These are phyloP conservation scores for Amorphotheca resinae DNA, from an alignment of 495 filamentous ascomycete genomes.

Conservation along the genomic window DNA sequence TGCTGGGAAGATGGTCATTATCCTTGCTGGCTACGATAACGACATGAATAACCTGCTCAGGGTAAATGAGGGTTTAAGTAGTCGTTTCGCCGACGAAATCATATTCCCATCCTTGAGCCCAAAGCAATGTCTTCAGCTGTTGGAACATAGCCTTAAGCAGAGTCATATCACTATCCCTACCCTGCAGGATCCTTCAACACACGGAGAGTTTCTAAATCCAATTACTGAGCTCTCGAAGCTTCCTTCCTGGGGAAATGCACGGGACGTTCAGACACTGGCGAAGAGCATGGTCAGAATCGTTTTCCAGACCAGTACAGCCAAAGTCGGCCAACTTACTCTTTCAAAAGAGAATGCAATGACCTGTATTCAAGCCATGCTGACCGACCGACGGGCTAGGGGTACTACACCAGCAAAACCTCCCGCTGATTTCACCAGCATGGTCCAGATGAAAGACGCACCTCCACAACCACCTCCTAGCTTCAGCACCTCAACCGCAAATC, in stretches of 20 bases:
- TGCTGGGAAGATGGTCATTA: constrained; percentile 45
- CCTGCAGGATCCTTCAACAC: constrained; percentile 23
- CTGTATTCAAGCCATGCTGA: constrained; percentile 32
- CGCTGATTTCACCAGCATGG: not conserved
- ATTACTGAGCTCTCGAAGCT: constrained; percentile 34
- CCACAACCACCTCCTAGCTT: not conserved
- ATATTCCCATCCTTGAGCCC: constrained; percentile 30
- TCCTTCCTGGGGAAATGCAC: constrained; percentile 54
- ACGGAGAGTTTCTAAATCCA: constrained; percentile 17
- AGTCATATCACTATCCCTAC: constrained; percentile 27
- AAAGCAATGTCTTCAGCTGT: constrained; percentile 29
- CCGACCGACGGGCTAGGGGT: constrained; percentile 25
- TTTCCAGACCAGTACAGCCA: not conserved
- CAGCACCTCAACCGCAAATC: not conserved
- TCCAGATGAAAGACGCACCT: not conserved
- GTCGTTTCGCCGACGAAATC: constrained; percentile 39
- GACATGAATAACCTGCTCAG: constrained; percentile 50
- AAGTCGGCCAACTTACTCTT: constrained; percentile 9
- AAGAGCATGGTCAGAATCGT: constrained; percentile 34
- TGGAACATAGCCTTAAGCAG: constrained; percentile 20
- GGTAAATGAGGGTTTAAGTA: constrained; percentile 36
- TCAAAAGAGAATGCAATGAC: constrained; percentile 25
- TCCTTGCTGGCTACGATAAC: constrained; percentile 52
- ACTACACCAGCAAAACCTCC: not conserved
- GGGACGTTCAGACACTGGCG: constrained; percentile 47